Base-by-base conservation (phyloP, 2,329 filamentous ascomycete species). In the Helminthosporium solani region DNA sequence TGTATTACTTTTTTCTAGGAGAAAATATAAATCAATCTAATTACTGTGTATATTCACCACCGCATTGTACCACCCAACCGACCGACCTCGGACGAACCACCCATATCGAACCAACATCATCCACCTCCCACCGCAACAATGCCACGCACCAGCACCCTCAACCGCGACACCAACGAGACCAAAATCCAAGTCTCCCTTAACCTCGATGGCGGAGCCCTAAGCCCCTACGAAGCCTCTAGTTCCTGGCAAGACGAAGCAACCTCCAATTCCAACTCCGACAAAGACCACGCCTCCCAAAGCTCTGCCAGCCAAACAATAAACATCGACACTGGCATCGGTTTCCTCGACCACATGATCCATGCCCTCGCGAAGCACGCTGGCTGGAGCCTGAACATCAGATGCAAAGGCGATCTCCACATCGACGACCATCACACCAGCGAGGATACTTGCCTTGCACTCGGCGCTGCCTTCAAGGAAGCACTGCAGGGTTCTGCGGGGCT, bases 381-480 rank as follows among this genome's bases (percentile, higher is more conserved):
- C 53, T 97, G 92, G 94, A 94, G 87, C 75, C 74, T 99, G 60
- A 84, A 84, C 25, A 77, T 99, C 46, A 78, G 83, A 54, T 95
- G 90, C 72, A 82, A 86, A 70, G 94, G 94, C 44, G 94, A 99
- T 74, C 75, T 97, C 42, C 88, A 95, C 77, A 96, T 99, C 70
- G 94, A 99, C 75, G 94, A 97, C 79, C 94, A 99, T 76, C 94
- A 99, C 81, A 96, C 92, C 7, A 87, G 91, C 54, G 94, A 99
- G 78, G 94, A 99, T 70, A 87, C 89, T 49, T 96, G 89, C 74
- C 86, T 99, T 56, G 90, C 92, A 12, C 83, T 99, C 18, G 94
- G 94, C 39, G 78, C 80, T 58, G 90, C 90, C 46, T 96, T 97
- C 75, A 87, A 87, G 63, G 72, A 79, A 39, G 89, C 91, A 14